Percentiles rank a stretch among this genome's conserved stretches.
Evolutionary conservation across 2,329 filamentous ascomycete genomes (phyloP).

Genomic region (Xylaria sp.): DNA sequence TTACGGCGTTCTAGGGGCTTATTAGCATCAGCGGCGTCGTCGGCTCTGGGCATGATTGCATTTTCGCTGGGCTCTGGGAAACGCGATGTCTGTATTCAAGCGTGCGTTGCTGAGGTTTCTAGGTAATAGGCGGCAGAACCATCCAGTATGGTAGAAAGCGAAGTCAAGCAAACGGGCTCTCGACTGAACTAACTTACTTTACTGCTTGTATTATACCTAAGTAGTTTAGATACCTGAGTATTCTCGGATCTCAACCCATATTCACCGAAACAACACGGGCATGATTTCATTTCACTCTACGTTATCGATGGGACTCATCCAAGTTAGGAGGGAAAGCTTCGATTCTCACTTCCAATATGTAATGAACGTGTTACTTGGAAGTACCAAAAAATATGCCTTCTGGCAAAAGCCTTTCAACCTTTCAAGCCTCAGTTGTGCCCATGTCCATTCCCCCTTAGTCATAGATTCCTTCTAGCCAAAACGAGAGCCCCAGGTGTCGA

Average conservation of each 20-base stretch:
- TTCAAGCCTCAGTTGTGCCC: not conserved
- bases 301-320: not conserved
- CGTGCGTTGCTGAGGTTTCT: not conserved
- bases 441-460: not conserved
- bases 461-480: no score
- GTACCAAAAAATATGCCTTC: not conserved
- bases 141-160: not conserved
- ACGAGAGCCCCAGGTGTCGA: no score
- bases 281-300: not conserved
- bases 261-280: not conserved
- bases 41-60: not conserved
- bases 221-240: not conserved
- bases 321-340: not conserved
- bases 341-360: not conserved
- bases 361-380: not conserved
- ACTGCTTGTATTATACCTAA: not conserved
- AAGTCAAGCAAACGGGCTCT: not conserved
- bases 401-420: no score
- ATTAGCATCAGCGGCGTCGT: constrained; percentile 17
- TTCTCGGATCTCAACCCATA: not conserved
- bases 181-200: not conserved
- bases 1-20: constrained; percentile 9
- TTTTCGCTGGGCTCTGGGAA: constrained; percentile 3
- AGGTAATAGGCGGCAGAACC: not conserved
- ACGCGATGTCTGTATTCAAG: not conserved